Evolutionary conservation across 2,329 filamentous ascomycete genomes (phyloP).

Genomic region (Arthrinium phaeospermum): DNA sequence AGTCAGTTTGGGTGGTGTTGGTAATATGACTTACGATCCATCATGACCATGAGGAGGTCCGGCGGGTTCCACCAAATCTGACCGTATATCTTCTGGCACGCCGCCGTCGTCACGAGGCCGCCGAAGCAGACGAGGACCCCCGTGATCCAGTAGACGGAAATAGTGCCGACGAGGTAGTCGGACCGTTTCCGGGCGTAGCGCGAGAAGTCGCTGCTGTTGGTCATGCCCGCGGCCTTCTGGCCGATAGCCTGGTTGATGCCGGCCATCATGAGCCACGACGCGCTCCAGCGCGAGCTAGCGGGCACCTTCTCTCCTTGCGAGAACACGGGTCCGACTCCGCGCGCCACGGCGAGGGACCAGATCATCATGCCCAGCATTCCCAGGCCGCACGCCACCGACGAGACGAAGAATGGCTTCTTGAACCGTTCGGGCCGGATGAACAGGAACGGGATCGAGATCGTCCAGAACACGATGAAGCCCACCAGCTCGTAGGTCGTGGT

Average conservation of each 20-base stretch:
- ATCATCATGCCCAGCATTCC: conserved; percentile 55
- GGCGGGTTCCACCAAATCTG: conserved; percentile 53
- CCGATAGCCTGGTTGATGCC: conserved; percentile 49
- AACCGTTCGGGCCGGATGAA: conserved; percentile 54
- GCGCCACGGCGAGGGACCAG: conserved; percentile 49
- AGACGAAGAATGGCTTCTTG: conserved; percentile 50
- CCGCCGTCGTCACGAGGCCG: conserved; percentile 49
- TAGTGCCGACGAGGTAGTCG: conserved; percentile 44
- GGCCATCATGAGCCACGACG: conserved; percentile 50
- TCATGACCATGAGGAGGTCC: conserved; percentile 50
- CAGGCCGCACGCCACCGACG: conserved; percentile 47
- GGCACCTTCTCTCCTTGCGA: conserved; percentile 42
- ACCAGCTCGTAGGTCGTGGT: conserved; percentile 49
- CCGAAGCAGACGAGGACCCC: conserved; percentile 48
- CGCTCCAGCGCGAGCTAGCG: conserved; percentile 39
- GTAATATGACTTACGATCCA: conserved; percentile 42
- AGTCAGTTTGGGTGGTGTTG: too few relatives aligned
- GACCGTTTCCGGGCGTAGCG: conserved; percentile 43
- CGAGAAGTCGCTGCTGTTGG: conserved; percentile 45
- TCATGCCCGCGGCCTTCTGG: conserved; percentile 41
- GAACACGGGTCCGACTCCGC: conserved; percentile 51
- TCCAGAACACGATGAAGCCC: conserved; percentile 57
- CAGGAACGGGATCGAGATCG: conserved; percentile 52
- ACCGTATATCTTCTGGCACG: conserved; percentile 51
- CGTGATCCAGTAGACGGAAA: conserved; percentile 45